Conservation (phyloP, 2,329 filamentous ascomycete species). For the Calonectria montana region DNA sequence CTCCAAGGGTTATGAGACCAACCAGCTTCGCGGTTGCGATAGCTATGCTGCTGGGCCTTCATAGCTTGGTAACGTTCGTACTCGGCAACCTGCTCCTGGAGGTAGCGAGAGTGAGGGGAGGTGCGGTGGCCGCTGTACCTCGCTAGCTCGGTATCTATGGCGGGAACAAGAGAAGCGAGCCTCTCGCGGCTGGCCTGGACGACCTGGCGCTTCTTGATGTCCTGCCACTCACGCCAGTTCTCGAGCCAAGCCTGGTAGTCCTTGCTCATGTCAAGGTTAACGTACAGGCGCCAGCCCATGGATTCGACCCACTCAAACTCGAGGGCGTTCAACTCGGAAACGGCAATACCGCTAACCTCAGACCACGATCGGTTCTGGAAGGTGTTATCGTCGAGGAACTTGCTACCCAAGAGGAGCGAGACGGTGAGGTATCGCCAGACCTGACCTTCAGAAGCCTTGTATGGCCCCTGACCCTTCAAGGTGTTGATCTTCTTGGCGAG, state of each 20-base stretch:
- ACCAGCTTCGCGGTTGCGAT: conserved; percentile 57
- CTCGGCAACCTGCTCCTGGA: conserved; percentile 67
- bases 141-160: conserved; percentile 57
- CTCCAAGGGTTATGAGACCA: conserved; percentile 60
- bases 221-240: conserved; percentile 69
- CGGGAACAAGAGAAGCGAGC: conserved; percentile 59
- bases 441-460: conserved; percentile 73
- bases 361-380: conserved; percentile 98
- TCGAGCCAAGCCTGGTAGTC: conserved; percentile 74
- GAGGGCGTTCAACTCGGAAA: conserved; percentile 84
- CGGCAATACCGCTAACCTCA: conserved; percentile 90
- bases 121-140: conserved; percentile 52
- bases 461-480: conserved; percentile 68
- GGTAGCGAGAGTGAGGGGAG: conserved; percentile 57
- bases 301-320: conserved; percentile 89
- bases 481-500: conserved; percentile 85
- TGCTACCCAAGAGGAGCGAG: conserved; percentile 87
- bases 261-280: conserved; percentile 82
- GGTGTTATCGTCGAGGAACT: conserved; percentile 96
- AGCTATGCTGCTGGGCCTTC: conserved; percentile 54
- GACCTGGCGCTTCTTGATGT: conserved; percentile 65
- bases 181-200: conserved; percentile 62
- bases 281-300: conserved; percentile 87
- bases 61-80: conserved; percentile 61
- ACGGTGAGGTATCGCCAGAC: conserved; percentile 91